These are phyloP conservation scores for Leishmania mexicana DNA, from an alignment of 208 protist genomes.

Conservation along the genomic window DNA sequence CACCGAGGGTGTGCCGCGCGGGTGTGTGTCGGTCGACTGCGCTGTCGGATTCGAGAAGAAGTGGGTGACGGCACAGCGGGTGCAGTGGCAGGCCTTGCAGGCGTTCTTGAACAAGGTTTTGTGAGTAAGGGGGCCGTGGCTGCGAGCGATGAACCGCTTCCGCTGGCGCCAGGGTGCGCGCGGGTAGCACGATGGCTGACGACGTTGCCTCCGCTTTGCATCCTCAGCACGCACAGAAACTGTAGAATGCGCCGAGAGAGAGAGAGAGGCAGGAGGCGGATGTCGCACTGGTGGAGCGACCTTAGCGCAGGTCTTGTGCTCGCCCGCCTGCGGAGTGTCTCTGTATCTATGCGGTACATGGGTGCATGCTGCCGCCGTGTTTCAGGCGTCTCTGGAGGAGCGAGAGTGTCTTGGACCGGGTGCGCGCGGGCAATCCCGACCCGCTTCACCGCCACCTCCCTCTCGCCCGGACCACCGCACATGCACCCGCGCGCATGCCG, in stretches of 20 bases:
- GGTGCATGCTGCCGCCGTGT: neutral
- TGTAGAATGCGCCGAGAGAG: neutral
- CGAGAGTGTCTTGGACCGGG: neutral
- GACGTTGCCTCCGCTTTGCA: neutral
- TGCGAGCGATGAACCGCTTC: neutral
- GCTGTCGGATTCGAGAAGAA: conserved; percentile 69
- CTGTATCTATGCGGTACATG: no score
- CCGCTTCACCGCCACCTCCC: neutral
- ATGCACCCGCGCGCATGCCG: neutral
- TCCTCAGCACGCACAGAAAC: neutral
- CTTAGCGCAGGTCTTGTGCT: neutral
- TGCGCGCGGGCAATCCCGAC: neutral
- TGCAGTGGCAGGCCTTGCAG: conserved; percentile 55
- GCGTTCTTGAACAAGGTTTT: conserved; percentile 32
- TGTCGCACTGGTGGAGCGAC: neutral
- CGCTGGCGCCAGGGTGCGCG: neutral
- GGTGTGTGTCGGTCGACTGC: conserved; percentile 77
- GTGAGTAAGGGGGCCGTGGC: neutral
- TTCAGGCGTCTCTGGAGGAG: neutral
- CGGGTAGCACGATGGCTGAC: neutral
- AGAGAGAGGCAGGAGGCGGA: neutral
- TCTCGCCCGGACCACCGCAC: neutral
- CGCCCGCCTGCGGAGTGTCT: neutral
- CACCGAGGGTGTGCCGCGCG: conserved; percentile 17
- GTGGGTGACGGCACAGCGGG: conserved; percentile 41